phyloP scores from a whole-genome alignment of 164 flowering plant species.

The grape (Vitis vinifera) region ASM3070453v1 NC_081808.1:20067501-20068000 shows the following conservation, averaged over 20 bases:
- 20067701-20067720: not conserved
- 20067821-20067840: constrained; percentile 64
- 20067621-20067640: too few species aligned
- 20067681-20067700: too few species aligned
- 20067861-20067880: constrained; percentile 84
- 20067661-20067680: too few species aligned
- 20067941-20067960: constrained; percentile 58
- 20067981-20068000: constrained; percentile 79
- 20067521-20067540: too few species aligned
- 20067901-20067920: constrained; percentile 43
- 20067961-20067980: constrained; percentile 68
- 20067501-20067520: too few species aligned
- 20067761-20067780: not conserved
- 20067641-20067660: too few species aligned
- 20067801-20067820: constrained; percentile 79
- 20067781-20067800: constrained; percentile 32
- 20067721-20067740: not conserved
- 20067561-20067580: too few species aligned
- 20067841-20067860: constrained; percentile 69
- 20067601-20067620: too few species aligned
- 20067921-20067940: constrained; percentile 69
- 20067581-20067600: too few species aligned
- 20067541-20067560: too few species aligned
- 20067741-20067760: not conserved
- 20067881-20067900: constrained; percentile 42